phyloP scores from a whole-genome alignment of 148 eudicot species.

The Cornus controversa region DNA sequence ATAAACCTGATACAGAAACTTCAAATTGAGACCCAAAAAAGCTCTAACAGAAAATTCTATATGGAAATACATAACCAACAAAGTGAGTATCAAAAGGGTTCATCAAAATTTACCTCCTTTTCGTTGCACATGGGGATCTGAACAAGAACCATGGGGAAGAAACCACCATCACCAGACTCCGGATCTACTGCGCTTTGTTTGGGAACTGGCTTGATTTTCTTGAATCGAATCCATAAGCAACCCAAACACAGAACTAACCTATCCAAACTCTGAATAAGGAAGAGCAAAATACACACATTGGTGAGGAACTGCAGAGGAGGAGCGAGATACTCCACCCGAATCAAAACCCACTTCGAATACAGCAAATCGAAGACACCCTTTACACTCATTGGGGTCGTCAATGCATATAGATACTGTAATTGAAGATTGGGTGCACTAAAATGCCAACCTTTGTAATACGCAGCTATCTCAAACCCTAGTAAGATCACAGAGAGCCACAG shows the following conservation, averaged over 20 bases:
- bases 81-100: not conserved
- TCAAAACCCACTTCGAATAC: slow-evolving; percentile 32
- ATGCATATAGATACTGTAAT: slow-evolving; percentile 13
- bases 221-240: slow-evolving; percentile 41
- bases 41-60: not conserved
- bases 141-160: slow-evolving; percentile 41
- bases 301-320: slow-evolving; percentile 39
- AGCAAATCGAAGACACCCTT: slow-evolving; percentile 25
- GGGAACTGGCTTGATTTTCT: slow-evolving; percentile 33
- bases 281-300: slow-evolving; percentile 37
- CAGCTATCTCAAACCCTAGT: slow-evolving; percentile 31
- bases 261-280: slow-evolving; percentile 47
- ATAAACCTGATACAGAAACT: slow-evolving; percentile 25
- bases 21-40: not conserved
- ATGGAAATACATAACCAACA: not conserved
- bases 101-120: slow-evolving; percentile 35
- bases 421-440: slow-evolving; percentile 18
- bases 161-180: slow-evolving; percentile 11
- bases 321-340: slow-evolving; percentile 39
- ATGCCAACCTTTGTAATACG: slow-evolving; percentile 42
- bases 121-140: slow-evolving; percentile 51
- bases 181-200: slow-evolving; percentile 3
- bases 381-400: not conserved
- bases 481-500: slow-evolving; percentile 25
- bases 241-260: slow-evolving; percentile 41